phyloP scores from a whole-genome alignment of 2,329 filamentous ascomycete species.

The Stachybotrys echinatus region DNA sequence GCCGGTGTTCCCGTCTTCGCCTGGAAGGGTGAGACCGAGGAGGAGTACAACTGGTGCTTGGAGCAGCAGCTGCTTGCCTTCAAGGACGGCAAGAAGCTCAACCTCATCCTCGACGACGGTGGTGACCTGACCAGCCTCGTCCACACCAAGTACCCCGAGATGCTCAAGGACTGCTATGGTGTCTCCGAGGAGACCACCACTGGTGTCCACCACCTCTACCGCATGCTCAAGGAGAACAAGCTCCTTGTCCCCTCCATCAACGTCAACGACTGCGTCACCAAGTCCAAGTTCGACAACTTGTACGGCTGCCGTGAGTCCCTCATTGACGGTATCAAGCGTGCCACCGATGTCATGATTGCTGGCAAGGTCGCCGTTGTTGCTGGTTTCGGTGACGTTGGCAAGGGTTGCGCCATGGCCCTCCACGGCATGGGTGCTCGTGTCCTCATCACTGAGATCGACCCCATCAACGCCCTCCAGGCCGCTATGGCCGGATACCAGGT shows the following conservation, averaged over 20 bases:
- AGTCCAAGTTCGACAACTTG: conserved; percentile 99
- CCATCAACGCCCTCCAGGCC: conserved; percentile 99
- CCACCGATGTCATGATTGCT: conserved; percentile 99
- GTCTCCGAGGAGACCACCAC: conserved; percentile 99
- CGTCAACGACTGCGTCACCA: conserved; percentile 99
- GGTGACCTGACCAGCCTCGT: conserved; percentile 95
- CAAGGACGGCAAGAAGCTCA: conserved; percentile 94
- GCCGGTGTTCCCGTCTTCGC: conserved; percentile 80
- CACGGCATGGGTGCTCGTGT: conserved; percentile 97
- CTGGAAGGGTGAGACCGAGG: conserved; percentile 90
- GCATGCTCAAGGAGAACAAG: conserved; percentile 86
- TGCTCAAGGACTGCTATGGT: conserved; percentile 97
- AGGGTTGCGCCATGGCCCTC: conserved; percentile 95
- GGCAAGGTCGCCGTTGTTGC: conserved; percentile 98
- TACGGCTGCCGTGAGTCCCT: conserved; percentile 99
- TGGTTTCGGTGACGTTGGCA: conserved; percentile 98
- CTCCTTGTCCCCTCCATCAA: conserved; percentile 96
- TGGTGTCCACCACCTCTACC: conserved; percentile 98
- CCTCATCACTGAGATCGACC: conserved; percentile 93
- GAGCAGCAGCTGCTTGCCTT: conserved; percentile 97
- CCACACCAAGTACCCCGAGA: conserved; percentile 97
- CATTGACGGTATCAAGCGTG: conserved; percentile 99
- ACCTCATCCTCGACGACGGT: conserved; percentile 98
- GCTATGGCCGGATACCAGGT: conserved; percentile 97
- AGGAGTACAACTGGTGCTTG: conserved; percentile 99